Conservation (phyloP, 495 filamentous ascomycete species). For the Zalerion maritima region DNA sequence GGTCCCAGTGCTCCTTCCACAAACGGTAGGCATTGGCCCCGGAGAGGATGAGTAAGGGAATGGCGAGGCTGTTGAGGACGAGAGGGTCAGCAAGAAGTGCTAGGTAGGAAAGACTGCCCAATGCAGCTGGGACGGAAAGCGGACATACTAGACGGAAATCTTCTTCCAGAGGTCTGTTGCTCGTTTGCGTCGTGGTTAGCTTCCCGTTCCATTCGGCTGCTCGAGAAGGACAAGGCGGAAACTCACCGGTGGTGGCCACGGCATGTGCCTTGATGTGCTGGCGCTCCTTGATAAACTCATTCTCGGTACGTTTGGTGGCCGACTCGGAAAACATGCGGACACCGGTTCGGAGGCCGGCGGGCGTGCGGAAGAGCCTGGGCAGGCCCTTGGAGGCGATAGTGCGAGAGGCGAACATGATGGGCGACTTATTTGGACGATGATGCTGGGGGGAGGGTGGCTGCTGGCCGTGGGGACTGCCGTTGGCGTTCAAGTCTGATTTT, state of each 20-base stretch:
- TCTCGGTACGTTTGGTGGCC: constrained; percentile 50
- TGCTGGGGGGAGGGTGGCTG: no score
- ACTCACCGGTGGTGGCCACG: constrained; percentile 58
- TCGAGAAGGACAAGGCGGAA: background rate
- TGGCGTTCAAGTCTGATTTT: no score
- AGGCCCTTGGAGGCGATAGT: constrained; percentile 43
- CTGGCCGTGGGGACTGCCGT: no score
- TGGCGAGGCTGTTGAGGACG: constrained; percentile 37
- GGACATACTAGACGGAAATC: constrained; percentile 74
- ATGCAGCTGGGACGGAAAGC: constrained; percentile 1
- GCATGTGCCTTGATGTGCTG: constrained; percentile 76
- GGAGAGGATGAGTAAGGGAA: constrained; percentile 55
- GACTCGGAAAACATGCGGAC: no score
- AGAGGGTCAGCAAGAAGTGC: background rate
- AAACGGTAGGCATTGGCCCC: constrained; percentile 70
- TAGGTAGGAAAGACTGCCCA: constrained; percentile 17
- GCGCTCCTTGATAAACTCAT: constrained; percentile 78
- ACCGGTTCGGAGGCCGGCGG: no score
- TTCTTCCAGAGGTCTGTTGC: constrained; percentile 78
- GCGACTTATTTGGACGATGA: no score
- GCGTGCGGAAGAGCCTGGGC: constrained; percentile 54
- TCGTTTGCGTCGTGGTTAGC: constrained; percentile 9
- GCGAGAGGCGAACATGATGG: no score
- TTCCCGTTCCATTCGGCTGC: background rate
- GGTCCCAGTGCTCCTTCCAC: constrained; percentile 93